Conservation (phyloP, 306 rosid genomes). For the Betula pendula region DNA sequence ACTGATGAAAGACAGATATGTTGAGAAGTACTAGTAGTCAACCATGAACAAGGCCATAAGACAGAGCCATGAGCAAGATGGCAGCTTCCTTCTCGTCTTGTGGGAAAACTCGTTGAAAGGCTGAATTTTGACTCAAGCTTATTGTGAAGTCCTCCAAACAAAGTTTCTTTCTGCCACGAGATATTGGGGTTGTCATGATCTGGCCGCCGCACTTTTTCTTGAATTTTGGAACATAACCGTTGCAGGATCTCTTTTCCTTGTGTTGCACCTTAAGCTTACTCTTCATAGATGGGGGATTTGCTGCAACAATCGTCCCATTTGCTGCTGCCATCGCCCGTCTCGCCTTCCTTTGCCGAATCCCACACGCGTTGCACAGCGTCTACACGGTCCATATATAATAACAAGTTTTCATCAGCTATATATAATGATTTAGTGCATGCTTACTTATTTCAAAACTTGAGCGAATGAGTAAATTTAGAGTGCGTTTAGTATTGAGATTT, state of each 20-base stretch:
- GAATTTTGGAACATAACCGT: constrained; percentile 25
- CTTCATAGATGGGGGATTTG: constrained; percentile 34
- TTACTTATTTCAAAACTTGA: too few species aligned
- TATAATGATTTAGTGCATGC: too few species aligned
- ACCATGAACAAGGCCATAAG: constrained; percentile 87
- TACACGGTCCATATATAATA: constrained; percentile 33
- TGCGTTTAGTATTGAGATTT: too few species aligned
- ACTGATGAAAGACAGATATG: constrained; percentile 7
- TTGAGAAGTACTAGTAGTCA: constrained; percentile 34
- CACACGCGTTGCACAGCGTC: constrained; percentile 97
- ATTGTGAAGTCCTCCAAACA: constrained; percentile 64
- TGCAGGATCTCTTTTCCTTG: constrained; percentile 38
- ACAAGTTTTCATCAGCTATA: too few species aligned
- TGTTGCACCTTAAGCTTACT: constrained; percentile 31
- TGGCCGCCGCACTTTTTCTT: constrained; percentile 56
- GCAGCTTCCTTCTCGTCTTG: constrained; percentile 99
- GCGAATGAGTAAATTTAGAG: too few species aligned
- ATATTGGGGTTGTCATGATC: constrained; percentile 10
- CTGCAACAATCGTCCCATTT: constrained; percentile 38
- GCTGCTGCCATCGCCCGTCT: constrained; percentile 74
- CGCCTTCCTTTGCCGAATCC: constrained; percentile 93
- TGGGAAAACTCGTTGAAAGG: constrained; percentile 76
- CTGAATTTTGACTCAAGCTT: constrained; percentile 53
- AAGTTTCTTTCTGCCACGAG: constrained; percentile 40
- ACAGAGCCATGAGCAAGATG: constrained; percentile 84